Evolutionary conservation across 768 basidiomycete genomes (phyloP), one percentile per base, ranked within the genome.

Genomic region (Tremella fuciformis): DNA sequence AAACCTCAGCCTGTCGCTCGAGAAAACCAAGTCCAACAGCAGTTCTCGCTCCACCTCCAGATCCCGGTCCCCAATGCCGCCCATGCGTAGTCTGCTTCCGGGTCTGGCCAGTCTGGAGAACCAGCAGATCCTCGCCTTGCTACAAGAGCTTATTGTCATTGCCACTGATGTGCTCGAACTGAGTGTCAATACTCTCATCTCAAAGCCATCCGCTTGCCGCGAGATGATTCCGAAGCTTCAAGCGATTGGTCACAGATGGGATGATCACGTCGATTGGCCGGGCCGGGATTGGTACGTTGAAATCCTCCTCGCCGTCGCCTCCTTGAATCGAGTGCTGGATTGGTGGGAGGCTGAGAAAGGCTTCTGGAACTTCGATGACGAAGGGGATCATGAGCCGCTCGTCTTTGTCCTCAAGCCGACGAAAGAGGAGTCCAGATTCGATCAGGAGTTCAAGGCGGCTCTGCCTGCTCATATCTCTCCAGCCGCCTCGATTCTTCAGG

Each of bases 311-410:
- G 94, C 96, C 19, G 87, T 98, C 49, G 96, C 96, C 29, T 91
- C 90, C 70, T 85, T 99, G 63, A 89, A 88, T 77, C 88, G 94
- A 58, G 96, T 98, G 25, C 88, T 97, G 63, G 96, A 97, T 73
- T 99, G 96, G 94, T 97, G 92, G 91, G 93, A 96, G 77, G 96
- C 96, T 11, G 94, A 98, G 80, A 93, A 93, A 72, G 91, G 93
- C 66, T 99, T 99, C 78, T 99, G 96, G 96, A 96, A 96, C 71
- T 98, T 97, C 74, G 89, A 93, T 71, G 77, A 80, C 3, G 76
- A 77, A 47, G 91, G 91, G 67, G 85, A 88, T 73, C 88, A 90
- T 56, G 94, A 97, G 65, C 90, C 91, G 1, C 80, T 98, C 50
- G 84, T 87, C 65, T 98, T 98, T 71, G 91, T 98, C 55, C 87